phyloP scores from a whole-genome alignment of 1,284 basidiomycete genomes.

The Golubevia pallescens region DNA sequence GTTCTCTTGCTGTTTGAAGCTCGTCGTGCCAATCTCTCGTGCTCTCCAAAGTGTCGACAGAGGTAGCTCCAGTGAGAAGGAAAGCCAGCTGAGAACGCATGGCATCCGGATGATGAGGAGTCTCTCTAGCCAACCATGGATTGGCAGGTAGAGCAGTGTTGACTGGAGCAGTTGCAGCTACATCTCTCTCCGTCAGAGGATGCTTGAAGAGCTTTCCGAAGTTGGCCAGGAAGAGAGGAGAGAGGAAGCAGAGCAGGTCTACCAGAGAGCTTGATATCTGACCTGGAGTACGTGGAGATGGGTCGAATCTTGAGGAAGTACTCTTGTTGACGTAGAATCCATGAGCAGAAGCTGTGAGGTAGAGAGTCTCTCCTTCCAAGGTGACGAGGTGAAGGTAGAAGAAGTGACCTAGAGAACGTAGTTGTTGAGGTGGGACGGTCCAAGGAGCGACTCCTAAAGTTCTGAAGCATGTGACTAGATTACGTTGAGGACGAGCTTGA shows the following conservation, averaged over 20 bases:
- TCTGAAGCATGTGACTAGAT: slow-evolving; percentile 46
- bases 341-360: slow-evolving; percentile 48
- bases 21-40: slow-evolving; percentile 64
- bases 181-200: slow-evolving; percentile 56
- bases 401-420: slow-evolving; percentile 51
- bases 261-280: slow-evolving; percentile 53
- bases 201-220: slow-evolving; percentile 62
- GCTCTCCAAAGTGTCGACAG: slow-evolving; percentile 54
- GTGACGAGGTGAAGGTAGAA: slow-evolving; percentile 57
- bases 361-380: slow-evolving; percentile 55
- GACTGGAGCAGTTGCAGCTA: slow-evolving; percentile 53
- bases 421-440: slow-evolving; percentile 59
- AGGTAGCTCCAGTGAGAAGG: slow-evolving; percentile 56
- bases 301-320: slow-evolving; percentile 49
- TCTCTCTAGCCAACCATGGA: slow-evolving; percentile 54
- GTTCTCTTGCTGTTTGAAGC: slow-evolving; percentile 58
- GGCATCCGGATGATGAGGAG: slow-evolving; percentile 41
- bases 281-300: slow-evolving; percentile 32
- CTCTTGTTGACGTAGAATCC: slow-evolving; percentile 58
- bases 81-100: slow-evolving; percentile 56
- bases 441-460: slow-evolving; percentile 49
- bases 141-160: slow-evolving; percentile 49
- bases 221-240: slow-evolving; percentile 49
- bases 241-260: slow-evolving; percentile 54
- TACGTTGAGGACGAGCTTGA: slow-evolving; percentile 32